A percentile compares a stretch with the other conserved stretches of the same genome.
phyloP scores from a whole-genome alignment of 2,329 filamentous ascomycete species.

The Ilyonectria sp. region DNA sequence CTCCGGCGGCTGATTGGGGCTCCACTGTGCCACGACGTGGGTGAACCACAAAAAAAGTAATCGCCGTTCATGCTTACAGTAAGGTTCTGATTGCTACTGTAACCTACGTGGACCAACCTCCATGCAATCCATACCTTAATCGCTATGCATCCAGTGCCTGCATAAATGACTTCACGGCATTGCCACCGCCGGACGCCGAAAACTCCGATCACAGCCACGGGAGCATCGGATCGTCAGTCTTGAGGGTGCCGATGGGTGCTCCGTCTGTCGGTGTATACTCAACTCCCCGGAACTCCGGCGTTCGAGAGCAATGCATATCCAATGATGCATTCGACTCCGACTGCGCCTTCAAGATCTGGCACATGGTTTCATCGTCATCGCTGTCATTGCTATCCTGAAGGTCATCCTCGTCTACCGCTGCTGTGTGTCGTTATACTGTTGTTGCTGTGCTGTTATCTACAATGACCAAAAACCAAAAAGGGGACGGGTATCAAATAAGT shows the following conservation, averaged over 20 bases:
- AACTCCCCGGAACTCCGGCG: neutral
- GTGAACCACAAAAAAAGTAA: neutral
- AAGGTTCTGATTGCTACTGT: neutral
- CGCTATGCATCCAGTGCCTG: neutral
- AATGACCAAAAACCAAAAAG: neutral
- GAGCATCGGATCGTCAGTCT: neutral
- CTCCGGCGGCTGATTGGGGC: neutral
- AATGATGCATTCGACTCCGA: neutral
- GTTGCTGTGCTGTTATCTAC: neutral
- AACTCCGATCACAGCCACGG: conserved; percentile 2
- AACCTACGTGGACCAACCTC: neutral
- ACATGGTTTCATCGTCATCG: neutral
- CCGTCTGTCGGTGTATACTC: neutral
- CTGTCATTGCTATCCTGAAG: neutral
- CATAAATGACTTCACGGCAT: neutral
- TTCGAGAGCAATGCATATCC: no score
- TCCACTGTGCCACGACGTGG: neutral
- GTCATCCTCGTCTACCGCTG: neutral
- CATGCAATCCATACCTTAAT: neutral
- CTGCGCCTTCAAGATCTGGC: neutral
- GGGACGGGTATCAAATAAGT: conserved; percentile 24
- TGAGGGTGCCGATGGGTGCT: neutral
- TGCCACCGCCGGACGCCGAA: neutral
- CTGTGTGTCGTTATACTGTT: neutral
- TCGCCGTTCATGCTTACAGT: conserved; percentile 4